phyloP scores from a whole-genome alignment of 805 yeast genomes.

The Lipomyces spencermartinsiae region DNA sequence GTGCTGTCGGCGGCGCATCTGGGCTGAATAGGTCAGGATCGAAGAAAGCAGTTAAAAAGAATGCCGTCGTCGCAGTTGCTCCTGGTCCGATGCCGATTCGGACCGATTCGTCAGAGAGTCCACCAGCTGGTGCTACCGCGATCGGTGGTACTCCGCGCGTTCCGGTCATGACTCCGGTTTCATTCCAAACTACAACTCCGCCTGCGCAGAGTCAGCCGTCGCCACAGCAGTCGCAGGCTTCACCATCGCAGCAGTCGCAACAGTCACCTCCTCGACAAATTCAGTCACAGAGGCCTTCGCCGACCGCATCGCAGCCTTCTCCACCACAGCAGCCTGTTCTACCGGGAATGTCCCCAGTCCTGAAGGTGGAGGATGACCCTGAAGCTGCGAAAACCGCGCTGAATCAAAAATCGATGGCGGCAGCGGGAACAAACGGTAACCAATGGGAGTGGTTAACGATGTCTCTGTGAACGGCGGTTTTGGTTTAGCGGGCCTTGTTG shows the following conservation, averaged over 20 bases:
- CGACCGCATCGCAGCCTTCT: slow-evolving; percentile 5
- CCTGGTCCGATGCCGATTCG: slow-evolving; percentile 9
- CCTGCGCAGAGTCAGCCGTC: slow-evolving; percentile 12
- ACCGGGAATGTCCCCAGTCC: slow-evolving; percentile 17
- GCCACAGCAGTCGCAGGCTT: slow-evolving; percentile 27
- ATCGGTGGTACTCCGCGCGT: slow-evolving; percentile 16
- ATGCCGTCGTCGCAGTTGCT: slow-evolving; percentile 24
- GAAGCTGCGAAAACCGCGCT: slow-evolving; percentile 18
- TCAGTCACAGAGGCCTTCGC: slow-evolving; percentile 3
- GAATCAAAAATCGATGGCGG: slow-evolving; percentile 15
- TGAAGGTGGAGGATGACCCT: neutral
- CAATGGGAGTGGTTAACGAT: slow-evolving; percentile 47
- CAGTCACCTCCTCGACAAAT: slow-evolving; percentile 6
- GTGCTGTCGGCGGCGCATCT: slow-evolving; percentile 8
- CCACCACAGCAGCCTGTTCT: slow-evolving; percentile 35
- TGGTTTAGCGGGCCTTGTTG: neutral
- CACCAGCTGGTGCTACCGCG: slow-evolving; percentile 9
- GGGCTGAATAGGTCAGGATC: slow-evolving; percentile 24
- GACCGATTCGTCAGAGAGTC: neutral
- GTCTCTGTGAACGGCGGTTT: slow-evolving; percentile 40
- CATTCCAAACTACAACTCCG: slow-evolving; percentile 19
- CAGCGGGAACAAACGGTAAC: slow-evolving; percentile 32
- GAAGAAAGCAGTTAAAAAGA: slow-evolving; percentile 29
- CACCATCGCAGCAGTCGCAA: slow-evolving; percentile 21
- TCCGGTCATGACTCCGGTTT: slow-evolving; percentile 14